Conservation (phyloP, 495 filamentous ascomycete species). For the Penicillium canariense region DNA sequence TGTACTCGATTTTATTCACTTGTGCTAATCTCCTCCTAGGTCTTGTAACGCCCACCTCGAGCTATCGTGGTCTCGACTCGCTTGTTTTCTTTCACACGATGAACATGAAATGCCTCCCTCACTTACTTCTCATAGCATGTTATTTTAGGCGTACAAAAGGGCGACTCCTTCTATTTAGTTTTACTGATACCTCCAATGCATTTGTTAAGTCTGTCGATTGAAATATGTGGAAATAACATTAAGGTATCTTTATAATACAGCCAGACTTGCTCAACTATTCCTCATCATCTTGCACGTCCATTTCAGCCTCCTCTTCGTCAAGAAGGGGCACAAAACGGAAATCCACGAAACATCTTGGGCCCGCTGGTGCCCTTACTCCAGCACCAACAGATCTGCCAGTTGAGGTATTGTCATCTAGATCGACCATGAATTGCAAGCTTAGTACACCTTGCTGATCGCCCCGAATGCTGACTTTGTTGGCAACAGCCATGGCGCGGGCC, state of each 20-base stretch:
- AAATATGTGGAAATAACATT: too few species aligned
- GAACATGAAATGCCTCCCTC: not conserved
- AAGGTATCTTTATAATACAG: too few species aligned
- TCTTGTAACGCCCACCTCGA: constrained; percentile 14
- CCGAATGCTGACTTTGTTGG: constrained; percentile 87
- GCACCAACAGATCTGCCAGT: constrained; percentile 26
- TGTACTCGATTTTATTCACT: not conserved
- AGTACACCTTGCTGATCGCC: constrained; percentile 85
- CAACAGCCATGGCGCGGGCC: constrained; percentile 81
- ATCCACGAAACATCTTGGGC: constrained; percentile 67
- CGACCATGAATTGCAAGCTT: constrained; percentile 96
- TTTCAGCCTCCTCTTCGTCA: constrained; percentile 57
- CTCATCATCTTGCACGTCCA: constrained; percentile 19
- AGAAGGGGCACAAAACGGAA: constrained; percentile 74
- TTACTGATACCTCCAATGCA: constrained; percentile 2
- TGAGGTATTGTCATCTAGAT: constrained; percentile 50
- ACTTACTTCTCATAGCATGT: not conserved
- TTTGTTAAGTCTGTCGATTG: too few species aligned
- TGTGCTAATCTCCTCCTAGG: constrained; percentile 16
- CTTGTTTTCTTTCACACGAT: too few species aligned
- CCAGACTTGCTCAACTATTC: constrained; percentile 13
- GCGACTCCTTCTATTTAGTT: not conserved
- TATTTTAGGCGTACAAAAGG: not conserved
- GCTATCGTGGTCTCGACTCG: not conserved
- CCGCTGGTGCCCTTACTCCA: constrained; percentile 18